Evolutionary conservation across 352 stramenopile species (phyloP).

Genomic region (Globisporangium paroecandrum): DNA sequence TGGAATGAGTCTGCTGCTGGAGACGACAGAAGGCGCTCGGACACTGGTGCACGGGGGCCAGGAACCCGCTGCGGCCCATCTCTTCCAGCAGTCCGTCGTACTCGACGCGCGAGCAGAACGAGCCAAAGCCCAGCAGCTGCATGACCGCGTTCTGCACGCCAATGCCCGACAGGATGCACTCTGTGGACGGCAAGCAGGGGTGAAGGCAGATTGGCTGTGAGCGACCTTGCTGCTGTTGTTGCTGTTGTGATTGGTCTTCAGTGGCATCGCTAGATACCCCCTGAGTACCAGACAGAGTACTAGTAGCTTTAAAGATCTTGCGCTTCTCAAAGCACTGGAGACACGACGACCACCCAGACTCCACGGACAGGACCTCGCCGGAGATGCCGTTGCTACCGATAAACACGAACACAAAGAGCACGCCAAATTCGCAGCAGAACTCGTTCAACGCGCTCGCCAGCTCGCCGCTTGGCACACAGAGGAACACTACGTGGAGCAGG

Average conservation of each 20-base stretch:
- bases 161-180: slow-evolving; percentile 49
- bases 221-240: neutral
- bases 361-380: slow-evolving; percentile 32
- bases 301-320: slow-evolving; percentile 30
- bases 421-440: slow-evolving; percentile 31
- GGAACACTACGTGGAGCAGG: slow-evolving; percentile 26
- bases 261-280: neutral
- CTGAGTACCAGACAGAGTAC: neutral
- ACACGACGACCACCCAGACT: slow-evolving; percentile 36
- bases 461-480: slow-evolving; percentile 25
- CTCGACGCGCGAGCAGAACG: slow-evolving; percentile 36
- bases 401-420: slow-evolving; percentile 32
- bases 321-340: slow-evolving; percentile 46
- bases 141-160: slow-evolving; percentile 36
- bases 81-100: slow-evolving; percentile 47
- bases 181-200: slow-evolving; percentile 31
- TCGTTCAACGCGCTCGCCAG: slow-evolving; percentile 43
- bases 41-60: slow-evolving; percentile 39
- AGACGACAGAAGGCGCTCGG: slow-evolving; percentile 25
- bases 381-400: slow-evolving; percentile 35
- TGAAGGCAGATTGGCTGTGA: neutral
- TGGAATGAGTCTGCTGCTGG: slow-evolving; percentile 19
- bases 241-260: neutral
- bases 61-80: slow-evolving; percentile 38
- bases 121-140: slow-evolving; percentile 32